Evolutionary conservation across 352 stramenopile genomes (phyloP).

Genomic region (Thraustochytrium sp.): DNA sequence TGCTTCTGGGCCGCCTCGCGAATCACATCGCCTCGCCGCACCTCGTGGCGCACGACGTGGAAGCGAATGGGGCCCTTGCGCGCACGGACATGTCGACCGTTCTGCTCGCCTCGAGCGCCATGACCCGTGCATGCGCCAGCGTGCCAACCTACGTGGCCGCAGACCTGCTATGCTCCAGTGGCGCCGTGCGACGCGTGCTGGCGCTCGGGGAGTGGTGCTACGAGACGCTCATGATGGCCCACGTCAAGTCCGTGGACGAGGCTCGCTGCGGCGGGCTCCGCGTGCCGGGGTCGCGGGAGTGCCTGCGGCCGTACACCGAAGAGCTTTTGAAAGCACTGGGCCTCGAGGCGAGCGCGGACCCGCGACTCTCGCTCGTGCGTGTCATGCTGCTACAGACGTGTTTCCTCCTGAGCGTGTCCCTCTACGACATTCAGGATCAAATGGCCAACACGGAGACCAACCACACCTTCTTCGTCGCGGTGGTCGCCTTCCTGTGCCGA

Average conservation of each 20-base stretch:
- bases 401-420: neutral
- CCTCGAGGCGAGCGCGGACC: neutral
- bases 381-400: neutral
- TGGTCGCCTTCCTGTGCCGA: neutral
- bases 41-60: slow-evolving; percentile 11
- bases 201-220: neutral
- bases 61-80: neutral
- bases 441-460: neutral
- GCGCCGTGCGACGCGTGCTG: neutral
- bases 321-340: neutral
- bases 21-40: slow-evolving; percentile 9
- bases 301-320: neutral
- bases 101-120: neutral
- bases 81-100: neutral
- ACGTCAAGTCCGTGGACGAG: neutral
- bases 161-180: neutral
- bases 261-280: neutral
- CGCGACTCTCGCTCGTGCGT: neutral
- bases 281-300: neutral
- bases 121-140: neutral
- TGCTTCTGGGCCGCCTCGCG: neutral
- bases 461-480: neutral
- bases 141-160: neutral
- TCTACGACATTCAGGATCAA: neutral
- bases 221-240: neutral